These are phyloP conservation scores for Fusarium humuli DNA, from an alignment of 2,329 filamentous ascomycete genomes.

Conservation along the genomic window DNA sequence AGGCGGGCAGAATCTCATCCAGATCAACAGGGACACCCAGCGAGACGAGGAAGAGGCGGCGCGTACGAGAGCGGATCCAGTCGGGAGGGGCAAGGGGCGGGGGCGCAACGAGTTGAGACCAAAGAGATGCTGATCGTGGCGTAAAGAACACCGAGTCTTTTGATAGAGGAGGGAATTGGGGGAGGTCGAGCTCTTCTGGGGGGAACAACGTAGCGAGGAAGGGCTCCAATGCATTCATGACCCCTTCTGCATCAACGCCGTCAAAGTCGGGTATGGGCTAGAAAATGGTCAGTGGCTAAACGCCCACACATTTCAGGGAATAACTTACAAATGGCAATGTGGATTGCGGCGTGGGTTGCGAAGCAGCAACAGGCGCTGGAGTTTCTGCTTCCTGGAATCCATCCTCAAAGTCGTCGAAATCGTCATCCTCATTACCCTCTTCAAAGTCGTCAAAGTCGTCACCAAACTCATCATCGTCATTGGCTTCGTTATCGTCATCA, in stretches of 20 bases:
- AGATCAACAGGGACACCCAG: conserved; percentile 95
- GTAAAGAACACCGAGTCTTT: conserved; percentile 80
- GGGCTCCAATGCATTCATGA: conserved; percentile 70
- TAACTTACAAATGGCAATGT: conserved; percentile 60
- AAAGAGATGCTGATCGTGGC: conserved; percentile 87
- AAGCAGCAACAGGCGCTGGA: conserved; percentile 44
- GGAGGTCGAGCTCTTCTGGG: conserved; percentile 64
- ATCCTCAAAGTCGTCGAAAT: conserved; percentile 79
- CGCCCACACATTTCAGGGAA: neutral
- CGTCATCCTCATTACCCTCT: conserved; percentile 65
- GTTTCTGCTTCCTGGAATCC: conserved; percentile 71
- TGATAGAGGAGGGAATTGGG: conserved; percentile 62
- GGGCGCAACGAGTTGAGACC: conserved; percentile 95
- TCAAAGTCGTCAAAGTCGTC: conserved; percentile 74
- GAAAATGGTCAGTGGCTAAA: conserved; percentile 39
- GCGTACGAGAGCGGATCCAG: conserved; percentile 96
- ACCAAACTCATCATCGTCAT: conserved; percentile 61
- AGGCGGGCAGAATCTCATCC: conserved; percentile 95
- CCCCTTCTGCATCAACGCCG: conserved; percentile 69
- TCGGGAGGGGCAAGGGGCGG: conserved; percentile 95
- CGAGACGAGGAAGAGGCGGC: conserved; percentile 93
- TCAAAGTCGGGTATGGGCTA: conserved; percentile 77
- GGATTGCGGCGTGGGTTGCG: conserved; percentile 51
- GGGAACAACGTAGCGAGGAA: conserved; percentile 77
- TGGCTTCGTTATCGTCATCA: conserved; percentile 41